Evolutionary conservation across 2,329 filamentous ascomycete species (phyloP).

Genomic region (Onygenales sp.): DNA sequence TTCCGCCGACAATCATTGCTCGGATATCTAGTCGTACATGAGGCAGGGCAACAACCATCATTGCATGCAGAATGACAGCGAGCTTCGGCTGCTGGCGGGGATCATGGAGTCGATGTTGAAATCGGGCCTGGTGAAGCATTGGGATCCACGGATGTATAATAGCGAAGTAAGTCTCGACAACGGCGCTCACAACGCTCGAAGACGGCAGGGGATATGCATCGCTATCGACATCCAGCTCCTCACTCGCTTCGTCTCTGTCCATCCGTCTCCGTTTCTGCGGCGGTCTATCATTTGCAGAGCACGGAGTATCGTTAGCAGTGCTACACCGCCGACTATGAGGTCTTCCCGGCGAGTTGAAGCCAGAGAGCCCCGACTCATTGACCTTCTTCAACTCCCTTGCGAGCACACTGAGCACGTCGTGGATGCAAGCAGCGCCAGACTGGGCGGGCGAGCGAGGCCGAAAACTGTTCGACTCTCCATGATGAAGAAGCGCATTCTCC

Average conservation of each 20-base stretch:
- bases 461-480: background rate
- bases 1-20: background rate
- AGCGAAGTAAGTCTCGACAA: constrained; percentile 30
- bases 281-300: background rate
- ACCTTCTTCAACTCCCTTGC: background rate
- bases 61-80: constrained; percentile 26
- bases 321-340: background rate
- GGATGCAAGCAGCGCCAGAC: background rate
- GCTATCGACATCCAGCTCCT: background rate
- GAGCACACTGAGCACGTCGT: constrained; percentile 1
- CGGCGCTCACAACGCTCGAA: constrained; percentile 15
- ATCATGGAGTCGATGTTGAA: constrained; percentile 17
- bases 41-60: constrained; percentile 14
- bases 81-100: constrained; percentile 16
- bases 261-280: background rate
- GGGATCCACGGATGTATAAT: constrained; percentile 35
- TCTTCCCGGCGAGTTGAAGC: background rate
- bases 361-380: background rate
- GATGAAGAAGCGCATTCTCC: constrained; percentile 5
- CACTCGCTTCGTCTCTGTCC: background rate
- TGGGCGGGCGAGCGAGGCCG: background rate
- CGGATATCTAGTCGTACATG: background rate
- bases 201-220: background rate
- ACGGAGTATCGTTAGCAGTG: background rate
- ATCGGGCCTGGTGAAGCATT: constrained; percentile 26